These are phyloP conservation scores for Sphenostylis stenocarpa DNA, from an alignment of 306 rosid species.

Conservation along the genomic window DNA sequence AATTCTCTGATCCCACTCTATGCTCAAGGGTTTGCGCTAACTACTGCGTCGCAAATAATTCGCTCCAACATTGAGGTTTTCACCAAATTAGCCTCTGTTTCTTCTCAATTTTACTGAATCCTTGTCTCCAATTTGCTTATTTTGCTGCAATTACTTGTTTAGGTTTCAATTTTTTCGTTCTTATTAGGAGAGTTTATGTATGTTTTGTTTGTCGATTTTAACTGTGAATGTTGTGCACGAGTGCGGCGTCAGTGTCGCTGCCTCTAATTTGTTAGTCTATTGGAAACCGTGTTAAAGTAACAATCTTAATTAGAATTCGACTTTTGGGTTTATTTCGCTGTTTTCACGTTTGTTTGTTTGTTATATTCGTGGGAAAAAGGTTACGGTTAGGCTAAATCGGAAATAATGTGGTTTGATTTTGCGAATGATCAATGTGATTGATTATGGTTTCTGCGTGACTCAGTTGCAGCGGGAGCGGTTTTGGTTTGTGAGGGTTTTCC, in stretches of 20 bases:
- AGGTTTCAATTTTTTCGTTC: not conserved
- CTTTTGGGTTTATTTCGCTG: not conserved
- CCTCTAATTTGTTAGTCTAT: not conserved
- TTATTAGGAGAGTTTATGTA: not conserved
- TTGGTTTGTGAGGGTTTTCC: conserved; percentile 32
- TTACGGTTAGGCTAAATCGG: conserved; percentile 1
- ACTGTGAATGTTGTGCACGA: not conserved
- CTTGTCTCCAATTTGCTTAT: not conserved
- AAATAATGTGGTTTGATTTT: conserved; percentile 10
- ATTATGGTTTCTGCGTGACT: conserved; percentile 8
- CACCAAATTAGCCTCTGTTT: not conserved
- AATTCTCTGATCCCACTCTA: not conserved
- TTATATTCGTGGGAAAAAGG: not conserved
- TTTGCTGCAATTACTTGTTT: not conserved
- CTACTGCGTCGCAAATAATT: not conserved
- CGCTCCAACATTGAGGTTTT: not conserved
- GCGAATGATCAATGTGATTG: conserved; percentile 16
- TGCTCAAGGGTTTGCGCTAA: not conserved
- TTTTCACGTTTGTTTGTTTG: not conserved
- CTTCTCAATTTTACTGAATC: conserved; percentile 14
- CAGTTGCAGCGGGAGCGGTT: conserved; percentile 32
- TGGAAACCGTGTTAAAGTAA: not conserved
- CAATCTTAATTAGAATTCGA: not conserved
- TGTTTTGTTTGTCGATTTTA: not conserved
- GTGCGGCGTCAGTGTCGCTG: not conserved